These are phyloP conservation scores for Pseudomassariella vexata DNA, from an alignment of 2,329 filamentous ascomycete genomes.

Conservation along the genomic window DNA sequence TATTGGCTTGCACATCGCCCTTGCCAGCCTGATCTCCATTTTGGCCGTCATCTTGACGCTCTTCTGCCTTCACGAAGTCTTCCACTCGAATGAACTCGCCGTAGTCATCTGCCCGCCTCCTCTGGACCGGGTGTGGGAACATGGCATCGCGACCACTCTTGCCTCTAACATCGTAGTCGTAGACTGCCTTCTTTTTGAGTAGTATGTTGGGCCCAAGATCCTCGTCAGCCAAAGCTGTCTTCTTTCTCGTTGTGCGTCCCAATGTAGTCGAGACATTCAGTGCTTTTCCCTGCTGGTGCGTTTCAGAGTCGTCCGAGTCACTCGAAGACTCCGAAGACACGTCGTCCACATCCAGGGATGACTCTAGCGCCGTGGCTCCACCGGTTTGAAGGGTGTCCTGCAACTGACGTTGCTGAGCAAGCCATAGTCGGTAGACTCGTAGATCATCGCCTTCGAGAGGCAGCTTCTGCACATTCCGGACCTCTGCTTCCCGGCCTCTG, in stretches of 20 bases:
- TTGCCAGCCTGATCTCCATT: slow-evolving; percentile 48
- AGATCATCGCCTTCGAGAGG: slow-evolving; percentile 72
- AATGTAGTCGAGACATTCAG: slow-evolving; percentile 83
- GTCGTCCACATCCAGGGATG: slow-evolving; percentile 68
- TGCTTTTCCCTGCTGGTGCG: slow-evolving; percentile 85
- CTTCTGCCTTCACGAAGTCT: slow-evolving; percentile 88
- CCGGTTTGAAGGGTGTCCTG: slow-evolving; percentile 73
- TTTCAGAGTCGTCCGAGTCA: slow-evolving; percentile 81
- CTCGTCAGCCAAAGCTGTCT: slow-evolving; percentile 79
- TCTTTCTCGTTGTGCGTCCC: slow-evolving; percentile 77
- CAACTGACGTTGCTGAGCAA: slow-evolving; percentile 81
- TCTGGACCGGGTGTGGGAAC: slow-evolving; percentile 79
- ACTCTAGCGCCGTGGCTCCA: slow-evolving; percentile 62
- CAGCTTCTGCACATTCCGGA: slow-evolving; percentile 56
- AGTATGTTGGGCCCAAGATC: slow-evolving; percentile 90
- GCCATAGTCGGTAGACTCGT: slow-evolving; percentile 81
- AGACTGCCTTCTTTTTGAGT: slow-evolving; percentile 80
- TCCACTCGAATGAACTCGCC: slow-evolving; percentile 91
- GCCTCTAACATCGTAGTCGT: slow-evolving; percentile 85
- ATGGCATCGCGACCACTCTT: slow-evolving; percentile 90
- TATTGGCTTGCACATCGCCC: slow-evolving; percentile 49
- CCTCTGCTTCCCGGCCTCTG: slow-evolving; percentile 54
- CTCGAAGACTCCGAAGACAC: slow-evolving; percentile 84
- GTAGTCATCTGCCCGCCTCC: slow-evolving; percentile 81
- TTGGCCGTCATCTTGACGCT: slow-evolving; percentile 70